Evolutionary conservation across 495 filamentous ascomycete species (phyloP).

Genomic region (Pseudotulostoma volvatum): DNA sequence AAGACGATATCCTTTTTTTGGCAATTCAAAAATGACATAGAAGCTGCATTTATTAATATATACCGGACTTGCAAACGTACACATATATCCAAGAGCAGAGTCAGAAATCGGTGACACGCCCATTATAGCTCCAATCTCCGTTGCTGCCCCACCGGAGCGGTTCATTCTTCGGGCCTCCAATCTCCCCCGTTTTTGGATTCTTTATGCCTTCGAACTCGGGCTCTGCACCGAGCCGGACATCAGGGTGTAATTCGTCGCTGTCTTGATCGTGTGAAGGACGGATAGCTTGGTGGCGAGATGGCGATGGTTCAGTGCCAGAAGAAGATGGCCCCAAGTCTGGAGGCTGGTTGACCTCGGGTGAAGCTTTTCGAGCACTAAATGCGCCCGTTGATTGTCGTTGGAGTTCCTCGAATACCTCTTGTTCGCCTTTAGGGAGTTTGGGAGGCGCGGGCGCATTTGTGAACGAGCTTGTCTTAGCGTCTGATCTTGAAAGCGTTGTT

Average conservation of each 20-base stretch:
- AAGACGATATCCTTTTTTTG: too few relatives aligned
- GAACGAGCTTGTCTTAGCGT: too few relatives aligned
- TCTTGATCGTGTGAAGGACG: background rate
- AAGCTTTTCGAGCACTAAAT: slow-evolving; percentile 44
- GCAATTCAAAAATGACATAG: too few relatives aligned
- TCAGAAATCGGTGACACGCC: slow-evolving; percentile 88
- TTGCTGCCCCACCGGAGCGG: slow-evolving; percentile 67
- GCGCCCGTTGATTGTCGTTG: slow-evolving; percentile 57
- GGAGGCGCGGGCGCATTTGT: slow-evolving; percentile 53
- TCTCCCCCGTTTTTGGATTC: slow-evolving; percentile 92
- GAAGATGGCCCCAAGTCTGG: slow-evolving; percentile 17
- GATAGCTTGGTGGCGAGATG: slow-evolving; percentile 5
- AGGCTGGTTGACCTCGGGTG: slow-evolving; percentile 28
- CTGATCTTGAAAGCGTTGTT: too few relatives aligned
- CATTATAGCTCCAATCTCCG: slow-evolving; percentile 93
- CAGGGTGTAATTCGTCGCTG: slow-evolving; percentile 50
- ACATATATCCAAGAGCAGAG: too few relatives aligned
- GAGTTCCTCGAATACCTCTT: slow-evolving; percentile 82
- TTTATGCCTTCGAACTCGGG: slow-evolving; percentile 89
- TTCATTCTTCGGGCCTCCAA: slow-evolving; percentile 96
- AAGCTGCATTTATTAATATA: too few relatives aligned
- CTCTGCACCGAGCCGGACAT: slow-evolving; percentile 52
- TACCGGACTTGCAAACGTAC: too few relatives aligned
- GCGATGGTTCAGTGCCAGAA: slow-evolving; percentile 9
- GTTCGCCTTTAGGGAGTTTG: slow-evolving; percentile 70